Evolutionary conservation across 1,139 yeast species (phyloP), one percentile per base, ranked within the genome.

Genomic region (Meyerozyma athensensis): DNA sequence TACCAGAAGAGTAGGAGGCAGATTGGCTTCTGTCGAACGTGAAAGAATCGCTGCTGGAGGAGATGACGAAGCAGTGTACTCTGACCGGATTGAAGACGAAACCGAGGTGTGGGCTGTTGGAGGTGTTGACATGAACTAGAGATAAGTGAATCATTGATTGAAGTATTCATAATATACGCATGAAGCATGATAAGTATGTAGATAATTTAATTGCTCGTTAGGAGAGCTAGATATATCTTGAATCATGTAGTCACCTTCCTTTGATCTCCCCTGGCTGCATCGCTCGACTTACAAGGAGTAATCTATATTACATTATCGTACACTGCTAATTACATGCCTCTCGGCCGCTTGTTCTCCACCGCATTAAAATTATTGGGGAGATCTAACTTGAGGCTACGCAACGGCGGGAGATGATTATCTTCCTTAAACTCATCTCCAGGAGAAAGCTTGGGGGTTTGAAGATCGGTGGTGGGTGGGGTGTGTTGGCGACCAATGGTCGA

Each of bases 21-120:
- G 97, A 59, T 74, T 90, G 49, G 97, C 96, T 0, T 68, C 68
- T 23, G 89, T 86, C 37, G 96, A 89, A 59, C 74, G 90, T 53
- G 96, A 86, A 50, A 77, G 96, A 64, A 72, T 86, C 22, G 82
- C 75, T 19, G 95, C 89, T 18, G 97, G 96, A 37, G 97, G 97
- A 43, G 97, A 89, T 55, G 86, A 73, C 13, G 96, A 86, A 51
- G 75, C 90, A 0, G 78, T 87, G 73, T 86, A 74, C 57, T 81
- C 92, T 47, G 97, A 89, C 57, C 73, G 86, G 51, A 77, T 77
- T 52, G 97, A 89, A 62, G 96, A 89, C 57, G 95, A 85, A 53
- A 63, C 62, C 39, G 96, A 89, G 58, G 80, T 89, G 24, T 86
- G 96, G 96, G 81, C 92, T 5, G 81, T 86, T 46, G 95, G 95